Conservation (phyloP, 1,284 basidiomycete species). For the Bjerkandera adusta region DNA sequence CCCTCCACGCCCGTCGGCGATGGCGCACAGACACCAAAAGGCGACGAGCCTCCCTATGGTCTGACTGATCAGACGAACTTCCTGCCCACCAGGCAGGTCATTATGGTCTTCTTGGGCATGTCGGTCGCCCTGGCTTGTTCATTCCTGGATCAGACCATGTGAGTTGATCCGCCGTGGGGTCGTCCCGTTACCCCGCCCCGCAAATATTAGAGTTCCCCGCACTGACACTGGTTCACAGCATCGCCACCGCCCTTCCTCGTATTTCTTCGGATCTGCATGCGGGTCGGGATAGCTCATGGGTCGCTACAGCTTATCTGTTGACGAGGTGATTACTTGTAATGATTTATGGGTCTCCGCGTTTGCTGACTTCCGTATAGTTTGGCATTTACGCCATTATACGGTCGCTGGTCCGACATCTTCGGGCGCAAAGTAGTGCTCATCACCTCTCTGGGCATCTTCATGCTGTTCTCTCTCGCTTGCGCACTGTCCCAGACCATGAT, state of each 20-base stretch:
- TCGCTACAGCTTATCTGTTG: conserved; percentile 21
- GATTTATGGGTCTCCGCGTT: neutral
- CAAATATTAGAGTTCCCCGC: too few relatives aligned
- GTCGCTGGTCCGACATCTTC: conserved; percentile 33
- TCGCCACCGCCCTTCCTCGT: conserved; percentile 40
- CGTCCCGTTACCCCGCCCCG: conserved; percentile 29
- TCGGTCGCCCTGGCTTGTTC: conserved; percentile 17
- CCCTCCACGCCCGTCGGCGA: neutral
- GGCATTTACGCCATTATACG: conserved; percentile 34
- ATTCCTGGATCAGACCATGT: conserved; percentile 18
- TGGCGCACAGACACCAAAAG: neutral
- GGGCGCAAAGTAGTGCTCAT: conserved; percentile 44
- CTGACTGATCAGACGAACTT: conserved; percentile 48
- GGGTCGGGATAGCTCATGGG: conserved; percentile 32
- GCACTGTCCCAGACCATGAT: conserved; percentile 35
- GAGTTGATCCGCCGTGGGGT: conserved; percentile 13
- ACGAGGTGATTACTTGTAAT: conserved; percentile 13
- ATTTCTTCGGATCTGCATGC: conserved; percentile 36
- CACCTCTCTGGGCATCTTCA: conserved; percentile 33
- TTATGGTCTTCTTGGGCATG: conserved; percentile 35
- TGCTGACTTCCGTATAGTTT: conserved; percentile 25
- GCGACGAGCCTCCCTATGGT: conserved; percentile 1
- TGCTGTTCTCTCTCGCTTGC: conserved; percentile 34
- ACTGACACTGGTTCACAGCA: conserved; percentile 20
- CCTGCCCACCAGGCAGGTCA: conserved; percentile 40